phyloP scores from a whole-genome alignment of 305 asterid species.

The Solanum hybrid region DNA sequence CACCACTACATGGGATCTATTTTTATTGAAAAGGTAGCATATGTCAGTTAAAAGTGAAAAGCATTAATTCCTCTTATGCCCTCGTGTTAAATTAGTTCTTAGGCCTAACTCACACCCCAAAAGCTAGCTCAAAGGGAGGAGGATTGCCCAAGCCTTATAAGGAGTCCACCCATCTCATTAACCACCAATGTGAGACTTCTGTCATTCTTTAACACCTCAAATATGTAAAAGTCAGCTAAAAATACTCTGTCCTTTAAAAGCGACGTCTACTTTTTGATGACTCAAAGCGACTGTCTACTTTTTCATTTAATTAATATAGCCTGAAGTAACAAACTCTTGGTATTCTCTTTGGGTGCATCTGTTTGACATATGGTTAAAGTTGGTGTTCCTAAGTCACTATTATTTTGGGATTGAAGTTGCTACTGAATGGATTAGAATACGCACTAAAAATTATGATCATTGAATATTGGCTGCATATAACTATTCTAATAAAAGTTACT shows the following conservation, averaged over 20 bases:
- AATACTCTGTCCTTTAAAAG: neutral
- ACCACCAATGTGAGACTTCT: neutral
- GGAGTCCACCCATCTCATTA: neutral
- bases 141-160: neutral
- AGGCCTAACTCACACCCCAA: neutral
- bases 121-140: neutral
- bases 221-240: neutral
- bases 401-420: slow-evolving; percentile 1
- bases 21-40: neutral
- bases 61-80: neutral
- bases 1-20: neutral
- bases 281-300: neutral
- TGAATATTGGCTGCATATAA: neutral
- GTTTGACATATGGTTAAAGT: neutral
- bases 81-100: neutral
- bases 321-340: neutral
- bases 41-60: neutral
- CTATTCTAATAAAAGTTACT: neutral
- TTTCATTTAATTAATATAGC: neutral
- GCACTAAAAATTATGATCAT: neutral
- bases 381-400: neutral
- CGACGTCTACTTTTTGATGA: neutral
- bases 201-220: neutral
- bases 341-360: neutral
- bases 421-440: neutral